Evolutionary conservation across 345 rosid species (phyloP).

Genomic region (Physaria fendleri): DNA sequence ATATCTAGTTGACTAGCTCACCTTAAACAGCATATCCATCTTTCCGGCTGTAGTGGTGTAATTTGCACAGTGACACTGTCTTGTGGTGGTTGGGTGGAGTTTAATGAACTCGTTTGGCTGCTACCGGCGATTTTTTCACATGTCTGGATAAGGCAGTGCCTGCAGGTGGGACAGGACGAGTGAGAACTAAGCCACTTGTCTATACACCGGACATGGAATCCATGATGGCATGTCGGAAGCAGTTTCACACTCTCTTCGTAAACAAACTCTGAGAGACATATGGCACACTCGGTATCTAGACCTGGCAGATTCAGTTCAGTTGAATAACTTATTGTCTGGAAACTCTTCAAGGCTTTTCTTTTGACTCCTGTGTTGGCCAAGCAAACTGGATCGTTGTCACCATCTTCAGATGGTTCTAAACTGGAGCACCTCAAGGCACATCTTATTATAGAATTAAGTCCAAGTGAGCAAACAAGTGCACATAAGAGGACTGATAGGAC

Average conservation of each 20-base stretch:
- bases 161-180: conserved; percentile 90
- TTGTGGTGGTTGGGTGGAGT: conserved; percentile 33
- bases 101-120: conserved; percentile 38
- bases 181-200: conserved; percentile 87
- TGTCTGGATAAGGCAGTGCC: conserved; percentile 67
- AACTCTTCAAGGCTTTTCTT: conserved; percentile 60
- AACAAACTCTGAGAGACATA: conserved; percentile 62
- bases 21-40: conserved; percentile 40
- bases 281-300: conserved; percentile 56
- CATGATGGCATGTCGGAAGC: conserved; percentile 76
- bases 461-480: conserved; percentile 76
- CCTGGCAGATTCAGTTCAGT: conserved; percentile 46
- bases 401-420: conserved; percentile 29
- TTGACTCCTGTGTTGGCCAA: conserved; percentile 66
- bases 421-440: conserved; percentile 63
- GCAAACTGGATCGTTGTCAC: conserved; percentile 27
- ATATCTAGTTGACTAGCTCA: conserved; percentile 25
- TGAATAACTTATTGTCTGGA: conserved; percentile 55
- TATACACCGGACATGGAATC: conserved; percentile 73
- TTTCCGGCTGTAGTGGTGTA: conserved; percentile 57
- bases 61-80: conserved; percentile 41
- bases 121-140: conserved; percentile 63
- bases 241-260: conserved; percentile 58
- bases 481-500: conserved; percentile 78
- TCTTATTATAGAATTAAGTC: conserved; percentile 56